A percentile compares a stretch with the other conserved stretches of the same genome.
Conservation (phyloP, 2,329 filamentous ascomycete species). For the Pseudogymnoascus sp. region DNA sequence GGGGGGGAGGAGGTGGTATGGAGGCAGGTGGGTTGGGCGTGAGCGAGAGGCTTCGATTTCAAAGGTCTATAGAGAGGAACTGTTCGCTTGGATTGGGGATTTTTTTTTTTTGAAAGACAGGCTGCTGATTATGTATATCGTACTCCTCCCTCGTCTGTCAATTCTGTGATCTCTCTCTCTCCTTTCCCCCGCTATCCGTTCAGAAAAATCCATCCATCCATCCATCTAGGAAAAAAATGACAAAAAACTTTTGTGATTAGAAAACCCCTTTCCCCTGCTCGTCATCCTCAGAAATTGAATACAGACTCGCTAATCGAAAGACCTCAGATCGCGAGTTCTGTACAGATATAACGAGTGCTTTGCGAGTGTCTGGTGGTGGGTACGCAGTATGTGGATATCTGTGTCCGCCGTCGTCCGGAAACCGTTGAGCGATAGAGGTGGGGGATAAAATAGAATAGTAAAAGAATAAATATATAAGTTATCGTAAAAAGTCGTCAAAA, state of each 20-base stretch:
- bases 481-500: not conserved
- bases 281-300: too few species aligned
- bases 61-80: not conserved
- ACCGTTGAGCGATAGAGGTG: too few species aligned
- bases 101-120: not conserved
- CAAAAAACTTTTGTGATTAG: not conserved
- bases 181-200: not conserved
- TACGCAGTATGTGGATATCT: too few species aligned
- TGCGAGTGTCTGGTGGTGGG: too few species aligned
- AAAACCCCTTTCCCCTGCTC: not conserved
- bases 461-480: not conserved
- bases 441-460: not conserved
- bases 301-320: too few species aligned
- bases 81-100: not conserved
- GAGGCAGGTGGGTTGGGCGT: not conserved
- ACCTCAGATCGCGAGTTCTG: too few species aligned
- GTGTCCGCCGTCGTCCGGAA: not conserved
- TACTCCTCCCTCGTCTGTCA: not conserved
- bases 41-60: not conserved
- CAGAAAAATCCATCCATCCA: not conserved
- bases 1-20: not conserved
- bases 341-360: too few species aligned
- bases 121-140: not conserved
- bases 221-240: not conserved
- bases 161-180: not conserved